Evolutionary conservation across 345 rosid genomes (phyloP), one percentile per base, ranked within the genome.

Genomic region (Chamaenerion angustifolium): DNA sequence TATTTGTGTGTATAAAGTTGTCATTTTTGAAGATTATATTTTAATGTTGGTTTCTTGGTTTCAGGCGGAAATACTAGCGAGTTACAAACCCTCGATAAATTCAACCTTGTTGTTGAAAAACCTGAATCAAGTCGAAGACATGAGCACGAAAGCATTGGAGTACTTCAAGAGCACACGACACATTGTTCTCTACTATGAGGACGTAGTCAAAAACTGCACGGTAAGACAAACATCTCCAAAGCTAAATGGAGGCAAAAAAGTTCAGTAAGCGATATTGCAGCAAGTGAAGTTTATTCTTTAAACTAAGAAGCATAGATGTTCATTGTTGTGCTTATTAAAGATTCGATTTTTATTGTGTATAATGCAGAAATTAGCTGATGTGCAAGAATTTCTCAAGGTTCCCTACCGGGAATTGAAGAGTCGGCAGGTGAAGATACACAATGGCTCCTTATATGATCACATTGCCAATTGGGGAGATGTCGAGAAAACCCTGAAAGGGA

Each of bases 51-150:
- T 68, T 75, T 61, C 5, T 64, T 71, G 64, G 41, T 66, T 75
- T 62, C 85, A 92, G 98, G 99, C 99, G 14, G 95, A 76, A 64
- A 79, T 88, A 62, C 82, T 93, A 52, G 99, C 99, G 7, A 78
- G 72, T 1, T 93, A 93, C 69, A 93, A 84, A 61, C 95, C 99
- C 55, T 51, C 54, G 6, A 67, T 93, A 59, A 82, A 88, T 62
- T 63, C 96, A 12, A 76, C 76, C 2, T 61, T 71, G 68, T 70
- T 93, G 46, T 41, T 85, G 46, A 59, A 59, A 12, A 76, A 77
- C 54, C 69, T 92, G 61, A 74, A 71, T 73, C 80, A 79, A 69
- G 79, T 82, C 18, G 80, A 79, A 70, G 87, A 72, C 40, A 82
- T 71, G 60, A 76, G 87, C 16, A 57, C 70, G 49, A 84, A 76